Evolutionary conservation across 2,329 filamentous ascomycete genomes (phyloP), one percentile per base, ranked within the genome.

Genomic region (Colletotrichum sp.): DNA sequence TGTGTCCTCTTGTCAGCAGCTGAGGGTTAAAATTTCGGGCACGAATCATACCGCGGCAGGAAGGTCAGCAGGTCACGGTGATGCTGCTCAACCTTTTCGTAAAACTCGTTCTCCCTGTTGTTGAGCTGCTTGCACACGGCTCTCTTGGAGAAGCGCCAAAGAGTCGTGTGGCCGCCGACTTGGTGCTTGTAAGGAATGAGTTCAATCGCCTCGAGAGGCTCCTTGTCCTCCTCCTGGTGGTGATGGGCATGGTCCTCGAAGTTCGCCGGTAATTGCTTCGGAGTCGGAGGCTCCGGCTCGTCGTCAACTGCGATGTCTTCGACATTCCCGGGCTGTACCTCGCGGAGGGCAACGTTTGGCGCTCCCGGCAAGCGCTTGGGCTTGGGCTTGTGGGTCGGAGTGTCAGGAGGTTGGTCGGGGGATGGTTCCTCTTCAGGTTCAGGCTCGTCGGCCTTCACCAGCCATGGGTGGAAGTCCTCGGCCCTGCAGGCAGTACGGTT

Each of bases 121-220:
- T 98, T 99, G 80, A 99, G 90, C 84, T 98, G 95, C 84, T 99
- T 99, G 88, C 97, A 99, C 13, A 99, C 96, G 70, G 97, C 97
- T 79, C 96, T 91, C 77, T 95, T 93, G 21, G 97, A 98, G 81
- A 99, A 98, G 55, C 96, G 93, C 90, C 98, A 99, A 43, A 99
- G 90, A 0, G 96, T 98, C 8, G 95, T 98, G 82, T 99, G 97
- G 1, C 97, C 97, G 72, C 97, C 97, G 69, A 99, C 97, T 84
- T 99, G 97, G 84, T 99, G 97, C 77, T 95, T 95, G 84, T 98
- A 99, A 3, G 97, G 97, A 79, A 98, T 98, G 74, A 99, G 88
- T 83, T 98, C 96, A 77, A 99, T 98, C 34, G 96, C 96, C 76
- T 96, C 95, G 33, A 98, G 88, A 5, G 96, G 95, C 77, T 89